A percentile compares a stretch with the other conserved stretches of the same genome.
Evolutionary conservation across 1,284 basidiomycete genomes (phyloP).

Genomic region (Stereum hirsutum): DNA sequence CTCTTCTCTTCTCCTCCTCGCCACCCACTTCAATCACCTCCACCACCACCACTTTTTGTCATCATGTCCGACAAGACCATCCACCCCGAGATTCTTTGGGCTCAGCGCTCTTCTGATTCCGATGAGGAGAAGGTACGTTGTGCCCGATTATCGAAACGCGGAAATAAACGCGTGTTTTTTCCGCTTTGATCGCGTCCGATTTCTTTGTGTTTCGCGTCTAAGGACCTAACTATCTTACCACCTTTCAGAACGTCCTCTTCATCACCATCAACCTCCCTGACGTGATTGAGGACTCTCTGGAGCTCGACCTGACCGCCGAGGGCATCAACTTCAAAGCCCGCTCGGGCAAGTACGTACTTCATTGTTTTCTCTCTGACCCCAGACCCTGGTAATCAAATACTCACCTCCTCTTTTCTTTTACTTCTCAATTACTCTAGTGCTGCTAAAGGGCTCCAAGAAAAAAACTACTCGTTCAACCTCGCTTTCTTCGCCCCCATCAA

Average conservation of each 20-base stretch:
- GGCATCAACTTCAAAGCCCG: conserved; percentile 64
- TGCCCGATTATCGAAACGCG: not conserved
- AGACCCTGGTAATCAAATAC: not conserved
- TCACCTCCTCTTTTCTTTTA: conserved; percentile 7
- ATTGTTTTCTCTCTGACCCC: not conserved
- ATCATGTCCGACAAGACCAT: conserved; percentile 26
- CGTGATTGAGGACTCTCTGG: conserved; percentile 52
- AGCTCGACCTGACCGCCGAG: conserved; percentile 57
- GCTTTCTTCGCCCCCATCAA: conserved; percentile 68
- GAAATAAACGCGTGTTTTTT: not conserved
- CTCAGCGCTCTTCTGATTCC: conserved; percentile 71
- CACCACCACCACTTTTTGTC: conserved; percentile 7
- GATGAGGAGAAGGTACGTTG: conserved; percentile 58
- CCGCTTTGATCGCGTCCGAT: not conserved
- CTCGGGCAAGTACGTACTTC: conserved; percentile 53
- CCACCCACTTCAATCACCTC: not conserved
- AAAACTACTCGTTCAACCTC: conserved; percentile 65
- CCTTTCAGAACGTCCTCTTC: conserved; percentile 62
- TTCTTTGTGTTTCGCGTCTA: conserved; percentile 6
- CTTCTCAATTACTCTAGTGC: conserved; percentile 25
- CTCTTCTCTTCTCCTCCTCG: conserved; percentile 1
- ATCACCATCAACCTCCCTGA: conserved; percentile 82
- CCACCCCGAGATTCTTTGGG: conserved; percentile 88
- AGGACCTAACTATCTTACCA: conserved; percentile 1
- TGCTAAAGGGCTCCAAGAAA: conserved; percentile 42